Percentiles rank a stretch among this genome's conserved stretches.
phyloP scores from a whole-genome alignment of 305 asterid genomes.

The Salvia sclarea region DNA sequence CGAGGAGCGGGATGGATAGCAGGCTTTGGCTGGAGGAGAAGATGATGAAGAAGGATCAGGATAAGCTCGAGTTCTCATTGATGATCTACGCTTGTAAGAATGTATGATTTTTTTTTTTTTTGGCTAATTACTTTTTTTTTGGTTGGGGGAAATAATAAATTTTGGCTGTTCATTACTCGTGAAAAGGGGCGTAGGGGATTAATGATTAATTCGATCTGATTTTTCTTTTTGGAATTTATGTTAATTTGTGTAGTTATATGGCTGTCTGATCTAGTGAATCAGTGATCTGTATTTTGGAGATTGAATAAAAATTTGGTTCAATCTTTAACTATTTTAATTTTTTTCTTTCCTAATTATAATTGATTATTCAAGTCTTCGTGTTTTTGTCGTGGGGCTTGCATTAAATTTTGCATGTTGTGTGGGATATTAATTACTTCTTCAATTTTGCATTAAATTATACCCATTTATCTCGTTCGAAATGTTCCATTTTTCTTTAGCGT shows the following conservation, averaged over 20 bases:
- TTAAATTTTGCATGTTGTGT: neutral
- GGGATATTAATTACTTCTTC: too few relatives aligned
- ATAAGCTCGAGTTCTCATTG: conserved; percentile 58
- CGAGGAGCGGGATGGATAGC: conserved; percentile 84
- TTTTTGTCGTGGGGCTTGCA: neutral
- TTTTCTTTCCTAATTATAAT: neutral
- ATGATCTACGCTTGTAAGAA: conserved; percentile 61
- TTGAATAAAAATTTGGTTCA: neutral
- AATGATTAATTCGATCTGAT: conserved; percentile 22
- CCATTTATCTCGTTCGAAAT: too few relatives aligned
- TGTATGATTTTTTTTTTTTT: conserved; percentile 14
- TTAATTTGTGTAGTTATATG: neutral
- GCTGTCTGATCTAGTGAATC: neutral
- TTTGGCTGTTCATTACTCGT: conserved; percentile 30
- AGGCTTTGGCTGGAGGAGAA: conserved; percentile 87
- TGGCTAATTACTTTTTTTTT: neutral
- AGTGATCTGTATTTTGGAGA: neutral
- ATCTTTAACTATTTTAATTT: neutral
- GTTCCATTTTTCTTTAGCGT: too few relatives aligned
- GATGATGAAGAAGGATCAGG: conserved; percentile 46
- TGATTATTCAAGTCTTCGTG: neutral
- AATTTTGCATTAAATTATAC: too few relatives aligned
- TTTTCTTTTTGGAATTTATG: neutral
- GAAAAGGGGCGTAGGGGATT: conserved; percentile 17
- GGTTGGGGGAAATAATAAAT: neutral